Conservation (phyloP, 495 filamentous ascomycete genomes). For the Penicillium paradoxum region DNA sequence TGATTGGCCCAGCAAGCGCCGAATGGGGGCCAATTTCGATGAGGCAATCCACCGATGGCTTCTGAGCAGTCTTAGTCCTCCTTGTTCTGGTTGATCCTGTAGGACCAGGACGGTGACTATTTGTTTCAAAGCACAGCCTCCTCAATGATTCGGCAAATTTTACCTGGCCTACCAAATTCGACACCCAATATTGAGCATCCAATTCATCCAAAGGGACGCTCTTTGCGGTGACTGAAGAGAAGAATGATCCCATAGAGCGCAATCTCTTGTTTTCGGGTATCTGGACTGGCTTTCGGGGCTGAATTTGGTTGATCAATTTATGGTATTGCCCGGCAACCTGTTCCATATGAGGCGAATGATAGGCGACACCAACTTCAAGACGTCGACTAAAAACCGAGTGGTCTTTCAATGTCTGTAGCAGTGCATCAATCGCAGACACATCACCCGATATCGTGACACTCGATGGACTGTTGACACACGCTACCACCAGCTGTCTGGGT, state of each 20-base stretch:
- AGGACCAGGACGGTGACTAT: neutral
- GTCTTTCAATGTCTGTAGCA: constrained; percentile 40
- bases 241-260: constrained; percentile 15
- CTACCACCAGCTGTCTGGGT: constrained; percentile 27
- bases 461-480: constrained; percentile 43
- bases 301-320: constrained; percentile 13
- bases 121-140: constrained; percentile 19
- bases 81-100: neutral
- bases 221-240: constrained; percentile 38
- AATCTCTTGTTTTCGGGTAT: neutral
- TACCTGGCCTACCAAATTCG: constrained; percentile 37
- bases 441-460: constrained; percentile 46
- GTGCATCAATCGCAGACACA: constrained; percentile 22
- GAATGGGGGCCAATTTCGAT: constrained; percentile 51
- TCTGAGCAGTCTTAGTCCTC: constrained; percentile 6
- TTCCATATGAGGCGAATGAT: constrained; percentile 62
- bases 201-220: constrained; percentile 12
- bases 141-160: constrained; percentile 32
- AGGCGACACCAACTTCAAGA: constrained; percentile 55
- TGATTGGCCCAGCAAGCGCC: constrained; percentile 36
- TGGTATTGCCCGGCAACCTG: constrained; percentile 21
- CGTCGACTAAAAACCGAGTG: constrained; percentile 48
- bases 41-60: constrained; percentile 30
- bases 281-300: neutral
- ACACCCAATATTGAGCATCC: constrained; percentile 36